Conservation (phyloP, 2,329 filamentous ascomycete genomes). For the Aaosphaeria pasadenensis region DNA sequence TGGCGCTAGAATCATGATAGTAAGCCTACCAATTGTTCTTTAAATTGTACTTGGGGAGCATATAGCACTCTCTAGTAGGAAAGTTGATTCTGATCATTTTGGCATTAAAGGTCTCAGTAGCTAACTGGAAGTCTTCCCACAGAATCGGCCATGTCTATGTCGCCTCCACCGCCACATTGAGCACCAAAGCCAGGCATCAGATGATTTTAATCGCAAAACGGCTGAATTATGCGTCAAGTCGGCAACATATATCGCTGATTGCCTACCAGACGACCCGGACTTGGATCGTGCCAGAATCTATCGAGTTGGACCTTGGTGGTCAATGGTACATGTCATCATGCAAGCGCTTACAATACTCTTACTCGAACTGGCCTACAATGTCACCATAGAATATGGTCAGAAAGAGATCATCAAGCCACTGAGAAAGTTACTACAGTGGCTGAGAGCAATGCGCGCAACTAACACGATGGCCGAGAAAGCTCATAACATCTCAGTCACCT, state of each 20-base stretch:
- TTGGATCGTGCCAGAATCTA: constrained; percentile 11
- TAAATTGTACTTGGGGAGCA: too few relatives aligned
- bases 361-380: constrained; percentile 32
- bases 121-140: background rate
- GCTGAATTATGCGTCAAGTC: constrained; percentile 33
- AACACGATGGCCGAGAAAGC: constrained; percentile 30
- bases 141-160: constrained; percentile 39
- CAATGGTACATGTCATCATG: constrained; percentile 38
- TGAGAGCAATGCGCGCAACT: constrained; percentile 26
- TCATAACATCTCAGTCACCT: constrained; percentile 15
- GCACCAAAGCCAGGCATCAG: constrained; percentile 26
- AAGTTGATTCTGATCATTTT: too few relatives aligned
- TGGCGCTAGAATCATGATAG: constrained; percentile 30
- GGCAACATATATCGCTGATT: constrained; percentile 28
- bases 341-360: constrained; percentile 37
- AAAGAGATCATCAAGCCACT: constrained; percentile 21
- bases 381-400: constrained; percentile 17
- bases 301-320: constrained; percentile 37
- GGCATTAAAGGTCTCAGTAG: too few relatives aligned
- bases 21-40: background rate
- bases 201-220: constrained; percentile 27
- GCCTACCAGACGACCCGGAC: constrained; percentile 28
- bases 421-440: constrained; percentile 32
- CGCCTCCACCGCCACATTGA: constrained; percentile 28
- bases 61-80: too few relatives aligned